A percentile compares a stretch with the other conserved stretches of the same genome.
phyloP scores from a whole-genome alignment of 176 grass and related monocot genomes.

The Panicum miliaceum region DNA sequence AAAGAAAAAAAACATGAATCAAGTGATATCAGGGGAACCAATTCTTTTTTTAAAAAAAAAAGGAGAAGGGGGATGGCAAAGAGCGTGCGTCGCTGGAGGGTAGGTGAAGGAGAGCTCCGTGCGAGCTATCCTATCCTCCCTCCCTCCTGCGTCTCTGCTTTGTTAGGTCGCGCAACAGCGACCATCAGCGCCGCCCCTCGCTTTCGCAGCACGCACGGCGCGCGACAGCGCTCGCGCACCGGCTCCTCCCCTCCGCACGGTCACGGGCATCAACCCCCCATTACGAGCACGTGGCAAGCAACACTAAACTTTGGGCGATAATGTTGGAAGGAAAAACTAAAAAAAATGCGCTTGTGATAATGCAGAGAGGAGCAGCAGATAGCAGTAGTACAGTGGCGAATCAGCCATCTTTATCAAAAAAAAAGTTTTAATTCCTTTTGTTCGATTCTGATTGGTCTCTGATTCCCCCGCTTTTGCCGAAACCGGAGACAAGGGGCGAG shows the following conservation, averaged over 20 bases:
- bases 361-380: no score
- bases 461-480: neutral
- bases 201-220: neutral
- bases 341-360: neutral
- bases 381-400: no score
- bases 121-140: neutral
- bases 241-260: neutral
- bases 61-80: neutral
- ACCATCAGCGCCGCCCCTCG: neutral
- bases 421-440: neutral
- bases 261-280: no score
- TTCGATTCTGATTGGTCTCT: no score
- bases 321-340: neutral
- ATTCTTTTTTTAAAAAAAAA: neutral
- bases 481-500: neutral
- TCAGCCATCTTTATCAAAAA: neutral
- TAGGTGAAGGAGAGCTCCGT: conserved; percentile 27
- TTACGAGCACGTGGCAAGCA: no score
- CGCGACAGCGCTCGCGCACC: neutral
- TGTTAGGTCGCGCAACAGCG: conserved; percentile 3
- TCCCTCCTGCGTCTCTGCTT: neutral
- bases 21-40: neutral
- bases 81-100: neutral
- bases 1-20: neutral
- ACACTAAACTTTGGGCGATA: neutral